Evolutionary conservation across 306 rosid genomes (phyloP), one percentile per base, ranked within the genome.

Genomic region (Quillaja saponaria): DNA sequence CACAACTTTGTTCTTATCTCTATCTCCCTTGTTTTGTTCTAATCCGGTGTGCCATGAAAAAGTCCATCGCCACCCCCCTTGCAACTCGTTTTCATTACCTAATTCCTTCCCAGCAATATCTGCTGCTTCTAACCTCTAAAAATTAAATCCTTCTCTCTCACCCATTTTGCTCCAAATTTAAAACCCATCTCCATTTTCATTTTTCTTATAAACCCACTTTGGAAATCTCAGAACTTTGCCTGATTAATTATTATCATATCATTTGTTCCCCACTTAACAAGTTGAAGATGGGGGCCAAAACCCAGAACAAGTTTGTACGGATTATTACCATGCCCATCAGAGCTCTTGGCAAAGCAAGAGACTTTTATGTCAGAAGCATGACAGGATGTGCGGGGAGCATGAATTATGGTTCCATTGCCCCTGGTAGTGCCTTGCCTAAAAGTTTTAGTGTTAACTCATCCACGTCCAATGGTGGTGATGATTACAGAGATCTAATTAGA

Each of bases 301-400:
- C 17, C 49, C 76, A 79, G 67, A 85, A 44, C 73, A 79, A 25
- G 80, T 74, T 89, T 28, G 50, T 82, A 48, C 40, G 83, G 70
- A 49, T 89, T 70, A 76, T 89, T 25, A 84, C 79, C 1, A 40
- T 76, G 8, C 96, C 96, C 8, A 21, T 89, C 7, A 76, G 87
- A 67, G 81, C 64, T 3, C 42, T 89, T 15, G 63, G 76, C 3
- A 84, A 67, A 77, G 95, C 88, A 17, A 82, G 44, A 50, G 95
- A 89, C 72, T 55, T 78, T 13, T 89, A 89, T 72, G 83, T 89
- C 6, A 39, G 81, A 42, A 77, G 84, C 78, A 86, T 89, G 64
- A 82, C 88, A 0, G 49, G 51, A 40, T 78, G 82, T 21, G 82
- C 79, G 3, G 18, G 71, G 16, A 70, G 9, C 34, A 13, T 80